These are phyloP conservation scores for Pythium brassicae DNA, from an alignment of 352 stramenopile genomes.

Conservation along the genomic window DNA sequence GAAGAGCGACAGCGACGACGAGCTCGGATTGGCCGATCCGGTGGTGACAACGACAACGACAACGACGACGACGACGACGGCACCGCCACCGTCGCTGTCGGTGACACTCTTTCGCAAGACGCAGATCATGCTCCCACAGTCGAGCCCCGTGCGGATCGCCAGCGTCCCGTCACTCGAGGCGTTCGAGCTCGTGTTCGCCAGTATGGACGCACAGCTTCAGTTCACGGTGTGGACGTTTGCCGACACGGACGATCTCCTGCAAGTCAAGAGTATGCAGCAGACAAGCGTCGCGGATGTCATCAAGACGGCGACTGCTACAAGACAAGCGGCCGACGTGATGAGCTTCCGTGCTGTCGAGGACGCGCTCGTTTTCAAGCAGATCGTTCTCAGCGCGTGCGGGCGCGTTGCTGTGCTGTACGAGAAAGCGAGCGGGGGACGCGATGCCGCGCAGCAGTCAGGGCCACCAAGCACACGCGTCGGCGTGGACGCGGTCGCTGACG, in stretches of 20 bases:
- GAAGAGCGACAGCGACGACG: slow-evolving; percentile 4
- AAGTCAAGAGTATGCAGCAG: slow-evolving; percentile 33
- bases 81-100: slow-evolving; percentile 1
- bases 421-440: not conserved
- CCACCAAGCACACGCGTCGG: not conserved
- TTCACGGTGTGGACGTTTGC: slow-evolving; percentile 54
- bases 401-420: slow-evolving; percentile 53
- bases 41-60: slow-evolving; percentile 2
- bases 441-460: not conserved
- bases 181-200: slow-evolving; percentile 46
- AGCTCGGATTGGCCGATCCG: slow-evolving; percentile 2
- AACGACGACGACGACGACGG: too few species aligned
- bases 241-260: slow-evolving; percentile 46
- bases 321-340: slow-evolving; percentile 24
- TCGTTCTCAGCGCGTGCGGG: slow-evolving; percentile 52
- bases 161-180: slow-evolving; percentile 37
- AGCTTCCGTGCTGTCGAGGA: slow-evolving; percentile 38
- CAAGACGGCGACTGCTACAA: slow-evolving; percentile 11
- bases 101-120: slow-evolving; percentile 39
- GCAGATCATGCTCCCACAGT: slow-evolving; percentile 23
- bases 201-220: slow-evolving; percentile 29
- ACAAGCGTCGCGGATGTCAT: slow-evolving; percentile 36
- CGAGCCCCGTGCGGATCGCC: slow-evolving; percentile 30
- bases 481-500: slow-evolving; percentile 3
- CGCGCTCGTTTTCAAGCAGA: slow-evolving; percentile 38